Conservation (phyloP, 208 protist genomes). For the Balamuthia mandrillaris region DNA sequence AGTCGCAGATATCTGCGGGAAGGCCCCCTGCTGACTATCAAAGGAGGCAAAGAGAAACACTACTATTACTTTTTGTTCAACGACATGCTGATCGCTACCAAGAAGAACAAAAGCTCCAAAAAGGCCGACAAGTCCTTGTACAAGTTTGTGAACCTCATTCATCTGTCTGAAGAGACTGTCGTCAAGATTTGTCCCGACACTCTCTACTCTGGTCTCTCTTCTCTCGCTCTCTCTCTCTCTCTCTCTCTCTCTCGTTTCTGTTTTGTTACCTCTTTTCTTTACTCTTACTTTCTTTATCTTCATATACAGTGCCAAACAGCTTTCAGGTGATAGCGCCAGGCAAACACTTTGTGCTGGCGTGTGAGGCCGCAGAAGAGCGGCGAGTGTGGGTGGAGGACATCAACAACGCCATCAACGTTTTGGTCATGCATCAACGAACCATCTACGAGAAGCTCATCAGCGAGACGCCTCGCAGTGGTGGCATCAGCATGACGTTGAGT, state of each 20-base stretch:
- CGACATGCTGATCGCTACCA: neutral
- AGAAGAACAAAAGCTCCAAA: neutral
- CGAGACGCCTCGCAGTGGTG: neutral
- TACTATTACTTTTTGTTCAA: slow-evolving; percentile 18
- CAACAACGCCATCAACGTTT: slow-evolving; percentile 14
- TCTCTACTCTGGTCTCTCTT: neutral
- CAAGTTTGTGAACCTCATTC: neutral
- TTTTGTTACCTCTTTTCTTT: neutral
- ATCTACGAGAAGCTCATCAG: neutral
- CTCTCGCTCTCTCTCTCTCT: neutral
- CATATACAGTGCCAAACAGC: neutral
- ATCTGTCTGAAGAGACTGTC: neutral
- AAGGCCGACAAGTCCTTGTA: neutral
- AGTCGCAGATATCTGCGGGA: neutral
- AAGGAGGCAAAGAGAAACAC: neutral
- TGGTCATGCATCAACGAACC: neutral
- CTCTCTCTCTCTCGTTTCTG: neutral
- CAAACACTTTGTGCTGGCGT: neutral
- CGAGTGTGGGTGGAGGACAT: neutral
- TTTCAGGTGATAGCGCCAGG: neutral
- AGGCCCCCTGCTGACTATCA: neutral
- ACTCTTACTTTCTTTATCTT: neutral
- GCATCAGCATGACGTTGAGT: no score
- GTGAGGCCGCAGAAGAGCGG: neutral
- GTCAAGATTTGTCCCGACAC: slow-evolving; percentile 17